Evolutionary conservation across 768 basidiomycete genomes (phyloP).

Genomic region (Candolleomyces aberdarensis): DNA sequence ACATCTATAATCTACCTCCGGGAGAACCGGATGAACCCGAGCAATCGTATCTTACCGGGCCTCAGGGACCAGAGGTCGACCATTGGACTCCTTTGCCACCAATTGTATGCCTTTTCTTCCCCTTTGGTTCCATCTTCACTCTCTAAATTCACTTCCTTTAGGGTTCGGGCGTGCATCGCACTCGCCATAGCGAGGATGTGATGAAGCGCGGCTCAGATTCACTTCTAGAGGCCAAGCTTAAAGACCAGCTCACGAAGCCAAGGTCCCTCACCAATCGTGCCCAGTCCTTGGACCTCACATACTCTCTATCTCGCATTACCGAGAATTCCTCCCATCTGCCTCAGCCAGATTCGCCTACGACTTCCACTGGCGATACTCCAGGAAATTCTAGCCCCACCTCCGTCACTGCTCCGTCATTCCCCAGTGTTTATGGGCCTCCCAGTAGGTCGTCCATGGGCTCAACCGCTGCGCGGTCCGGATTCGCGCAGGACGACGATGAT

Average conservation of each 20-base stretch:
- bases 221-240: constrained; percentile 77
- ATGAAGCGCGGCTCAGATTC: constrained; percentile 84
- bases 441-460: constrained; percentile 8
- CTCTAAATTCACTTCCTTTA: constrained; percentile 23
- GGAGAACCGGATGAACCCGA: constrained; percentile 63
- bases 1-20: constrained; percentile 62
- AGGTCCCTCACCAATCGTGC: constrained; percentile 84
- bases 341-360: constrained; percentile 79
- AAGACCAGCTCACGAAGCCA: constrained; percentile 73
- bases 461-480: constrained; percentile 1
- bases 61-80: constrained; percentile 51
- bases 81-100: constrained; percentile 78
- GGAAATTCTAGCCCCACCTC: constrained; percentile 80
- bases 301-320: constrained; percentile 78
- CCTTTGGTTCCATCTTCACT: not conserved
- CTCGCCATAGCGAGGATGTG: constrained; percentile 70
- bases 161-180: constrained; percentile 70
- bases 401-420: constrained; percentile 75
- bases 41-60: constrained; percentile 44
- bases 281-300: constrained; percentile 85
- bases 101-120: constrained; percentile 49
- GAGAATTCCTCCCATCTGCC: constrained; percentile 60
- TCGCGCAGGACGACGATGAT: not conserved
- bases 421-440: constrained; percentile 78
- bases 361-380: constrained; percentile 70